Evolutionary conservation across 2,329 filamentous ascomycete genomes (phyloP).

Genomic region (Zopfia rhizophila): DNA sequence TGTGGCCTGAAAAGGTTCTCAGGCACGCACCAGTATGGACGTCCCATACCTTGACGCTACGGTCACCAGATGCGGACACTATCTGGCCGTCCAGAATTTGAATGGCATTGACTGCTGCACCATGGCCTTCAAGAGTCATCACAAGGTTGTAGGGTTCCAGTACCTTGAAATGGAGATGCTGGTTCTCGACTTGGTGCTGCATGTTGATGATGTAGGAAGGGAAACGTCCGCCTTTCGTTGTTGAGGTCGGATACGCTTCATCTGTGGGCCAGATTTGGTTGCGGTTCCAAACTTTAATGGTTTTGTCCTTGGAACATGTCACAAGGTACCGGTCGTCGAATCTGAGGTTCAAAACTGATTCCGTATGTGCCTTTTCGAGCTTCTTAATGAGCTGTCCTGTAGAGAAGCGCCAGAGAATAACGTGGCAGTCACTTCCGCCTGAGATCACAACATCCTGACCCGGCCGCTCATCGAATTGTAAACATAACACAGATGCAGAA

Average conservation of each 20-base stretch:
- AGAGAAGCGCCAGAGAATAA: slow-evolving; percentile 94
- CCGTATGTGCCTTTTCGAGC: slow-evolving; percentile 79
- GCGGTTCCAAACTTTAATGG: slow-evolving; percentile 96
- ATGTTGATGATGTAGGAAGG: slow-evolving; percentile 67
- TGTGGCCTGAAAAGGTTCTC: slow-evolving; percentile 84
- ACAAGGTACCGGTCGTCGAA: slow-evolving; percentile 93
- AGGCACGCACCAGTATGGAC: slow-evolving; percentile 80
- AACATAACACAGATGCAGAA: slow-evolving; percentile 85
- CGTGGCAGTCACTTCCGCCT: slow-evolving; percentile 89
- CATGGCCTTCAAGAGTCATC: slow-evolving; percentile 82
- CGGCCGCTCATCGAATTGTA: slow-evolving; percentile 91
- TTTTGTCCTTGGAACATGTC: slow-evolving; percentile 97
- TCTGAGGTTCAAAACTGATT: slow-evolving; percentile 92
- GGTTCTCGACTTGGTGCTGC: slow-evolving; percentile 45
- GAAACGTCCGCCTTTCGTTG: slow-evolving; percentile 56
- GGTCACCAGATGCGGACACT: slow-evolving; percentile 93
- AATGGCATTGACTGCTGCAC: slow-evolving; percentile 94
- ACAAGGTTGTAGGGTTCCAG: slow-evolving; percentile 79
- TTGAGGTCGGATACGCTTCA: slow-evolving; percentile 52
- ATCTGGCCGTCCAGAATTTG: slow-evolving; percentile 87
- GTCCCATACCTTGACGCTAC: slow-evolving; percentile 94
- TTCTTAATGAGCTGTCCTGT: slow-evolving; percentile 85
- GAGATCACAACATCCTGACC: slow-evolving; percentile 94
- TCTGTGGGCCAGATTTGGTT: slow-evolving; percentile 55
- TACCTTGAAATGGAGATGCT: slow-evolving; percentile 61